A percentile compares a stretch with the other conserved stretches of the same genome.
Conservation (phyloP, 768 basidiomycete genomes). For the Leucocoprinus birnbaumii region DNA sequence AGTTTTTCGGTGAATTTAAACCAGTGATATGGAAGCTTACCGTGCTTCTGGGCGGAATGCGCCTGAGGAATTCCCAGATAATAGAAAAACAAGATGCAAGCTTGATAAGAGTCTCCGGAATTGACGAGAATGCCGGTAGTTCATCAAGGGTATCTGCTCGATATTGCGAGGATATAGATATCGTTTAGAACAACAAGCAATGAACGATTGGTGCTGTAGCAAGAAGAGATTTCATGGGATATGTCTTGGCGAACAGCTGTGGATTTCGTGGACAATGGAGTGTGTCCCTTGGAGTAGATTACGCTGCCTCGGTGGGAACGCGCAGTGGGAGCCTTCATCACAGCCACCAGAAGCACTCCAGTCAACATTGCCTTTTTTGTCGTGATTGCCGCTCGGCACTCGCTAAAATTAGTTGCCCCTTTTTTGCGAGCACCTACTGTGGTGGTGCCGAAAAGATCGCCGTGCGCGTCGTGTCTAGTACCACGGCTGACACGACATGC, state of each 20-base stretch:
- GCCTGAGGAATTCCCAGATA: background rate
- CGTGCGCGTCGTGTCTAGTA: too few species aligned
- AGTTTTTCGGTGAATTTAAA: background rate
- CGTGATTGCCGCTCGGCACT: background rate
- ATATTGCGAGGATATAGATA: background rate
- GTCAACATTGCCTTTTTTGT: constrained; percentile 13
- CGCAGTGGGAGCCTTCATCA: background rate
- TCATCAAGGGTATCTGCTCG: background rate
- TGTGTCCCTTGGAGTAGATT: background rate
- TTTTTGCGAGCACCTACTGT: too few species aligned
- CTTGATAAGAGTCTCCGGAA: background rate
- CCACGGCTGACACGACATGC: too few species aligned
- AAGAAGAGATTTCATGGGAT: constrained; percentile 2
- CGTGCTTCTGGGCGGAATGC: constrained; percentile 7
- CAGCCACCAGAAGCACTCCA: constrained; percentile 6
- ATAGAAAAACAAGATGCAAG: background rate
- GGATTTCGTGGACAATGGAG: background rate
- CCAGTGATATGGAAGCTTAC: background rate
- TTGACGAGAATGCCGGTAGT: background rate
- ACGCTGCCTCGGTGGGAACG: background rate
- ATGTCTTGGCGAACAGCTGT: background rate
- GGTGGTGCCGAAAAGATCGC: too few species aligned
- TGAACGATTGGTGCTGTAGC: background rate
- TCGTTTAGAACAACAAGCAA: background rate
- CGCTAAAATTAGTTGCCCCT: background rate